phyloP scores from a whole-genome alignment of 2,329 filamentous ascomycete genomes.

The Colletotrichum siamense region DNA sequence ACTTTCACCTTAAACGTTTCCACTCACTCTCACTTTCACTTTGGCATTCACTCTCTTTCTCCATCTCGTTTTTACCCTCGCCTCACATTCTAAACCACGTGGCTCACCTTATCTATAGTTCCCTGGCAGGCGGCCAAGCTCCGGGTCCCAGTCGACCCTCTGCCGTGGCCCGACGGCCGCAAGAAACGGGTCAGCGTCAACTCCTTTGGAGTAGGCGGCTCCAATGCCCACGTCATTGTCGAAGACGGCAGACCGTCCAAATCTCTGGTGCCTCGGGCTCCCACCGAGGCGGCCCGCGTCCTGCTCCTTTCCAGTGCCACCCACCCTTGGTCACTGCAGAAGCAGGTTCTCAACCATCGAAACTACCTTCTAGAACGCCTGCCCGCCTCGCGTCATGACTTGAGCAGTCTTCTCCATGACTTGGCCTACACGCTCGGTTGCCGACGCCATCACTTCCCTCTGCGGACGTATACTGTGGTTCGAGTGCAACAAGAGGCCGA shows the following conservation, averaged over 20 bases:
- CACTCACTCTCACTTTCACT: neutral
- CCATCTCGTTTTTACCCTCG: neutral
- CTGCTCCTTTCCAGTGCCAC: neutral
- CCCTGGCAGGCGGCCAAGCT: conserved; percentile 23
- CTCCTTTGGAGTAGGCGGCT: conserved; percentile 37
- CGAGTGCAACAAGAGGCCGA: neutral
- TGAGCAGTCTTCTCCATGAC: conserved; percentile 16
- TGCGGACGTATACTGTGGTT: conserved; percentile 14
- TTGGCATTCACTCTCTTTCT: neutral
- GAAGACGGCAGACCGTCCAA: neutral
- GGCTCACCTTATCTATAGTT: neutral
- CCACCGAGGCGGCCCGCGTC: neutral
- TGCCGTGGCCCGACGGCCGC: conserved; percentile 32
- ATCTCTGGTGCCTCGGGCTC: neutral
- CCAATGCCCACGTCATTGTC: conserved; percentile 34
- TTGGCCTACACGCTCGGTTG: conserved; percentile 22
- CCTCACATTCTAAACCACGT: neutral
- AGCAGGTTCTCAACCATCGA: neutral
- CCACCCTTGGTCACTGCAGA: neutral
- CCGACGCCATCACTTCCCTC: conserved; percentile 16
- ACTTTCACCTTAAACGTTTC: neutral
- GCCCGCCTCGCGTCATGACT: neutral
- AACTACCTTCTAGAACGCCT: neutral
- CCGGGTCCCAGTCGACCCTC: conserved; percentile 30
- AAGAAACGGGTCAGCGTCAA: conserved; percentile 31